These are phyloP conservation scores for Leccinum longicurvipes DNA, from an alignment of 768 basidiomycete species.

Conservation along the genomic window DNA sequence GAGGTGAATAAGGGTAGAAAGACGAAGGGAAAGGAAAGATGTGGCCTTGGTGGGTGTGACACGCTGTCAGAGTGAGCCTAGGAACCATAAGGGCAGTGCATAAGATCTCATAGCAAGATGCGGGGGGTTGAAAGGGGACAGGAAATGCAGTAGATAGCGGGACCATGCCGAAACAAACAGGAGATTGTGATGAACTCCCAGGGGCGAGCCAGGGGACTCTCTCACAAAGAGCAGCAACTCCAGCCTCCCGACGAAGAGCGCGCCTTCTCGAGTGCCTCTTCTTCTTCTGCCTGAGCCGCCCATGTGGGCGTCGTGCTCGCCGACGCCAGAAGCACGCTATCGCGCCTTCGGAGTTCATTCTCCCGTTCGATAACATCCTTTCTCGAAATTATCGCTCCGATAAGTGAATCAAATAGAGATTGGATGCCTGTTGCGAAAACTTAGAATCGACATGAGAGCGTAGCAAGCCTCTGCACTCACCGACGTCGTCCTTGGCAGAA, in stretches of 20 bases:
- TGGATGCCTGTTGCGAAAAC: conserved; percentile 59
- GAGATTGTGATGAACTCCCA: conserved; percentile 6
- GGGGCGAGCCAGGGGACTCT: neutral
- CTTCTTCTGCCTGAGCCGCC: conserved; percentile 78
- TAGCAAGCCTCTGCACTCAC: conserved; percentile 35
- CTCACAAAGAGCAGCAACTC: conserved; percentile 64
- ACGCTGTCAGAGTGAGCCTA: conserved; percentile 24
- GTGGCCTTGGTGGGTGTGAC: conserved; percentile 12
- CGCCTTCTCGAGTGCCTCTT: conserved; percentile 62
- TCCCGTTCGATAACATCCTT: conserved; percentile 80
- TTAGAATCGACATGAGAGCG: conserved; percentile 12
- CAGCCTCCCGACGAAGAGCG: conserved; percentile 48
- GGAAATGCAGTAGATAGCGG: conserved; percentile 15
- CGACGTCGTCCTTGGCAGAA: conserved; percentile 83
- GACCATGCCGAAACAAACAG: conserved; percentile 20
- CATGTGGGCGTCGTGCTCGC: conserved; percentile 64
- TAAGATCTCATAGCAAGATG: conserved; percentile 27
- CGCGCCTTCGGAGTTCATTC: conserved; percentile 74
- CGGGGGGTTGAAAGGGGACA: conserved; percentile 13
- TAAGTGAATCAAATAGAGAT: conserved; percentile 74
- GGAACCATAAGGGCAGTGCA: conserved; percentile 23
- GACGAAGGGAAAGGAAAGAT: conserved; percentile 6
- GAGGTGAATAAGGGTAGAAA: conserved; percentile 31
- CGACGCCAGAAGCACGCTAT: conserved; percentile 76
- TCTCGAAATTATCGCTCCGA: conserved; percentile 71